phyloP scores from a whole-genome alignment of 2,329 filamentous ascomycete genomes.

The Clarireedia hainanense region DNA sequence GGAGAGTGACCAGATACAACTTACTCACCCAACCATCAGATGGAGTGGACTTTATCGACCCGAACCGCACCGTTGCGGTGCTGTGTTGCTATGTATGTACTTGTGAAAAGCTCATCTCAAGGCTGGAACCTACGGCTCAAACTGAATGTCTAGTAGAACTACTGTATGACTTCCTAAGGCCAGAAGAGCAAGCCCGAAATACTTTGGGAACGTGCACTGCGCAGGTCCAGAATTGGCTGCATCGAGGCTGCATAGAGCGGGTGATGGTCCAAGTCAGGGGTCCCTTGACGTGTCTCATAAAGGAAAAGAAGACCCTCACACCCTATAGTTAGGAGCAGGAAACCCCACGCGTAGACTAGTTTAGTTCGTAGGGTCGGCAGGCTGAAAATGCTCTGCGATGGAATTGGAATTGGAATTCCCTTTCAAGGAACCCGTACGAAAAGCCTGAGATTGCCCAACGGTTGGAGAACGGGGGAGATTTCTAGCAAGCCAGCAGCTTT shows the following conservation, averaged over 20 bases:
- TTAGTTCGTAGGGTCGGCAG: background rate
- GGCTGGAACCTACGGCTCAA: too few relatives aligned
- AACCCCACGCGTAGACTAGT: background rate
- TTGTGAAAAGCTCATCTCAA: background rate
- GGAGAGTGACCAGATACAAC: background rate
- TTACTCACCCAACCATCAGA: background rate
- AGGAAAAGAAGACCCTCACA: background rate
- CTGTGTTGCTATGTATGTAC: background rate
- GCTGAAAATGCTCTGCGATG: background rate
- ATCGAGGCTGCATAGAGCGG: slow-evolving; percentile 8
- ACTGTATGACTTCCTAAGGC: background rate
- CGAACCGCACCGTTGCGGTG: background rate
- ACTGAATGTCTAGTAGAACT: background rate
- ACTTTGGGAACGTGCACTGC: slow-evolving; percentile 6
- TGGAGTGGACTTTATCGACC: background rate
- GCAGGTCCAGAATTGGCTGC: slow-evolving; percentile 7
- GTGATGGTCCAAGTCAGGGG: background rate
- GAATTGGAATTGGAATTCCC: too few relatives aligned
- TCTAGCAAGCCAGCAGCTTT: background rate
- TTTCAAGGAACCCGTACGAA: background rate
- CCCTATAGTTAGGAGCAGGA: background rate
- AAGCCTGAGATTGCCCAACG: too few relatives aligned
- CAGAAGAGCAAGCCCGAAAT: background rate
- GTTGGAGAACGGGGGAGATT: too few relatives aligned
- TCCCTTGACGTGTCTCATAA: slow-evolving; percentile 2